Conservation (phyloP, 179 eudicot genomes). For the Pouteria campechiana region DNA sequence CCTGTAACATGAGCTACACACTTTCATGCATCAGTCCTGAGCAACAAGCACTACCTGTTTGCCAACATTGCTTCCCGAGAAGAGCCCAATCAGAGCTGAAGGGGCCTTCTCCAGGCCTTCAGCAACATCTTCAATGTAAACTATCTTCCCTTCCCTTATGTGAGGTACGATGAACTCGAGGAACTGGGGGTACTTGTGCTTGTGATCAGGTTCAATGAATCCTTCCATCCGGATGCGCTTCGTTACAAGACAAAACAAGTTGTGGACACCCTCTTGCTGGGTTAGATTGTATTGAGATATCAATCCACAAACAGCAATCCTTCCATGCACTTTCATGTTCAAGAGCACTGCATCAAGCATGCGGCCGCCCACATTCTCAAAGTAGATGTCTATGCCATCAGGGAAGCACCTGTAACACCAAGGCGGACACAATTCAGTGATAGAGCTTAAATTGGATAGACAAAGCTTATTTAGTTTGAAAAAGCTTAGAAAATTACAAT, state of each 20-base stretch:
- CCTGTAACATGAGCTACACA: too few relatives aligned
- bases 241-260: conserved; percentile 16
- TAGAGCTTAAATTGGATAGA: not conserved
- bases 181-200: conserved; percentile 33
- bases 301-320: conserved; percentile 57
- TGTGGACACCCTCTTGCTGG: conserved; percentile 31
- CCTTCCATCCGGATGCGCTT: conserved; percentile 41
- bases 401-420: conserved; percentile 34
- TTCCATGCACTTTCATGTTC: conserved; percentile 41
- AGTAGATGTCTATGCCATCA: conserved; percentile 57
- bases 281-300: conserved; percentile 57
- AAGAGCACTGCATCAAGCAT: conserved; percentile 50
- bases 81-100: conserved; percentile 35
- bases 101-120: conserved; percentile 54
- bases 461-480: not conserved
- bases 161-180: conserved; percentile 37
- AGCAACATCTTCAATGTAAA: conserved; percentile 37
- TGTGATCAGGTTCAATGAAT: conserved; percentile 23
- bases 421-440: too few relatives aligned
- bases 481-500: too few relatives aligned
- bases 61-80: conserved; percentile 44
- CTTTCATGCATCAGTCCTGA: conserved; percentile 20
- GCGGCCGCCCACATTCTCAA: conserved; percentile 62
- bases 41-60: conserved; percentile 45
- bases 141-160: conserved; percentile 29